Base-by-base conservation (phyloP, 495 filamentous ascomycete species). In the Beverwykella pulmonaria region DNA sequence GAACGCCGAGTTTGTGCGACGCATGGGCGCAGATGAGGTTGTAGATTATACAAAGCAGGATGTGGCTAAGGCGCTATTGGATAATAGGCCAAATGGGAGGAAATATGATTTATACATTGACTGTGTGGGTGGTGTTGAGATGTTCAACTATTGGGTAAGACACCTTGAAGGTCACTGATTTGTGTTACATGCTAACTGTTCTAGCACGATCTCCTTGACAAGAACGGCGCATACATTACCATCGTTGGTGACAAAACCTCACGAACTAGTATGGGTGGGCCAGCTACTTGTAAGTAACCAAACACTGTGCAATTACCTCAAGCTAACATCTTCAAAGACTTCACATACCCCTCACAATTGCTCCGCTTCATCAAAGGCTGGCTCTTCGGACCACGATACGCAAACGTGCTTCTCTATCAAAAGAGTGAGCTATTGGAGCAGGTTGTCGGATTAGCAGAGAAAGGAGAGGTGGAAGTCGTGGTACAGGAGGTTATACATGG, bases 191-290 rank as follows among this genome's bases (percentile, higher is more conserved):
- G 15, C 44, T 46, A 30, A 49, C 25, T 23, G 12, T n/a, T 47
- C 10, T 15, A 50, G 52, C n/a, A 64, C 52, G 36, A 44, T 22
- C 52, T 64, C 32, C 48, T 67, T 8, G 56, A 67, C 36, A 30
- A 26, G 4, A 30, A 53, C 20, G 63, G 55, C 25, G 55, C 63
- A 8, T 76, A 74, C 41, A 56, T 71, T 14, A 70, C 72, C 15
- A 76, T 76, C 47, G 74, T 76, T 6, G 74, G 74, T 17, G 74
- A 76, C 55, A 75, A 76, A 58, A 73, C 68, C 12, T 63, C 64
- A 0, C 59, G 74, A 8, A 57, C 57, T 1, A 47, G 41, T 2
- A 71, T 76, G 70, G 74, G 72, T 9, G 74, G 73, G 7, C 70
- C 72, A 15, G 53, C 61, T 20, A 71, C 70, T 2, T 76, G 39